Conservation (phyloP, 1,139 yeast genomes). For the Taphrina pruni region DNA sequence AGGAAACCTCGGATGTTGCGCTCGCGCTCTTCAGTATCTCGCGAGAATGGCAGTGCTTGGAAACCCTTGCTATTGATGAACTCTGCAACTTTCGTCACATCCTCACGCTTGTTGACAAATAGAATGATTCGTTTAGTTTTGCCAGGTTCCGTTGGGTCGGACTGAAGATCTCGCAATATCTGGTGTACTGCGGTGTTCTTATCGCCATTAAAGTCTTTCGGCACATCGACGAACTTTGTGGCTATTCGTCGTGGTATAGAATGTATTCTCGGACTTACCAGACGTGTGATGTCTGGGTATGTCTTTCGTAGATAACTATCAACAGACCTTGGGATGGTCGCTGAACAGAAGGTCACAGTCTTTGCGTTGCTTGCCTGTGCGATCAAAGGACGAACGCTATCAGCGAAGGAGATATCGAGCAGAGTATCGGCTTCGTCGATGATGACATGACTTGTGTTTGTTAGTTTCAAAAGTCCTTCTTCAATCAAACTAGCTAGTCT, state of each 20-base stretch:
- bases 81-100: slow-evolving; percentile 64
- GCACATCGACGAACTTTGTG: slow-evolving; percentile 74
- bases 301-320: slow-evolving; percentile 64
- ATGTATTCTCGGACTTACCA: slow-evolving; percentile 83
- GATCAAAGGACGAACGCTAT: slow-evolving; percentile 67
- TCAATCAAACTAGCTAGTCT: slow-evolving; percentile 44
- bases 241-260: slow-evolving; percentile 77
- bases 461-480: slow-evolving; percentile 36
- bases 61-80: slow-evolving; percentile 65
- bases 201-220: slow-evolving; percentile 35
- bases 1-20: slow-evolving; percentile 66
- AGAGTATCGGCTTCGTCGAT: slow-evolving; percentile 97
- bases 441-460: slow-evolving; percentile 61
- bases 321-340: slow-evolving; percentile 84
- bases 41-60: slow-evolving; percentile 67
- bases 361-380: slow-evolving; percentile 59
- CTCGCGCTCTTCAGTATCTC: slow-evolving; percentile 67
- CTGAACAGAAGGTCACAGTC: slow-evolving; percentile 80
- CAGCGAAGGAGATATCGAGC: slow-evolving; percentile 80
- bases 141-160: slow-evolving; percentile 82
- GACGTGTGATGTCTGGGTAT: slow-evolving; percentile 71
- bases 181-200: slow-evolving; percentile 32
- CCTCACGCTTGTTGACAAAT: slow-evolving; percentile 78
- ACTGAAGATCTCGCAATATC: slow-evolving; percentile 79
- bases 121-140: slow-evolving; percentile 80